Conservation (phyloP, 2,329 filamentous ascomycete genomes). For the Penicillium sp. region DNA sequence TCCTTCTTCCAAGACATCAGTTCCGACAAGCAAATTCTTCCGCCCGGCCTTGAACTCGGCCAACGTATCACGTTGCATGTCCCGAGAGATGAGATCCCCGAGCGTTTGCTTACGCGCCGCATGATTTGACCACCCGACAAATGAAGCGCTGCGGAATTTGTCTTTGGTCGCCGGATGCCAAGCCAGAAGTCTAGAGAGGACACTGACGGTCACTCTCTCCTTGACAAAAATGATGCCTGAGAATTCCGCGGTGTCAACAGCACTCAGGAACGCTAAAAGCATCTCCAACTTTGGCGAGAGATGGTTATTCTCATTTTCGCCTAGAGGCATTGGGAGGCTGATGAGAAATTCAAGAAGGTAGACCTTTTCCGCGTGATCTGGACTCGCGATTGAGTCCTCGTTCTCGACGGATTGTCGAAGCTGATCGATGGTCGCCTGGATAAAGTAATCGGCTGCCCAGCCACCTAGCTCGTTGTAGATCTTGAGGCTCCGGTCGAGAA, state of each 20-base stretch:
- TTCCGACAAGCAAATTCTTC: conserved; percentile 54
- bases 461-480: conserved; percentile 56
- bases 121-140: conserved; percentile 45
- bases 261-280: conserved; percentile 50
- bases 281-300: conserved; percentile 54
- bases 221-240: conserved; percentile 62
- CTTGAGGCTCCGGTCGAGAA: conserved; percentile 47
- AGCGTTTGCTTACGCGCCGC: conserved; percentile 43
- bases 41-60: conserved; percentile 48
- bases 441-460: conserved; percentile 65
- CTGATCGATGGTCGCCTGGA: conserved; percentile 46
- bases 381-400: conserved; percentile 35
- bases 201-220: conserved; percentile 55
- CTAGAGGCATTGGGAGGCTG: conserved; percentile 17
- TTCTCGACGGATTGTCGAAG: conserved; percentile 19
- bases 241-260: conserved; percentile 43
- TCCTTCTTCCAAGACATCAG: conserved; percentile 55
- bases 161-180: conserved; percentile 44
- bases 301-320: conserved; percentile 5
- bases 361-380: conserved; percentile 46
- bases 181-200: conserved; percentile 55
- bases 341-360: conserved; percentile 48
- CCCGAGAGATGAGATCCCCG: conserved; percentile 44
- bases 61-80: conserved; percentile 47
- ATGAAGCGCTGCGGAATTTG: conserved; percentile 40